Evolutionary conservation across 1,284 basidiomycete genomes (phyloP).

Genomic region (Coniophora puteana): DNA sequence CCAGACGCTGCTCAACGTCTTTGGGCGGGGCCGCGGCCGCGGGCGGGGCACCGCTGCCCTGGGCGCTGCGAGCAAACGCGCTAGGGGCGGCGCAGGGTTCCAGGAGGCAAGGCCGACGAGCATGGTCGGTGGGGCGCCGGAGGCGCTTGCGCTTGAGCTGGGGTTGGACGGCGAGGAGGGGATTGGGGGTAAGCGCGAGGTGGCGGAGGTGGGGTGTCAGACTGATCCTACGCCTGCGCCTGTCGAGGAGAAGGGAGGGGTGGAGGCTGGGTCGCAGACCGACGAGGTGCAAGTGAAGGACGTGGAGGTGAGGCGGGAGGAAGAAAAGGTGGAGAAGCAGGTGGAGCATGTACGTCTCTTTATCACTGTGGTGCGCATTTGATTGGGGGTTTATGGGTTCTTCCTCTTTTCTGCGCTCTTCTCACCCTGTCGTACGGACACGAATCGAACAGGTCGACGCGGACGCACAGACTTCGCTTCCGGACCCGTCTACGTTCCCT

Average conservation of each 20-base stretch:
- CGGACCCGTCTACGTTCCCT: too few relatives aligned
- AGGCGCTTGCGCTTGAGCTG: conserved; percentile 55
- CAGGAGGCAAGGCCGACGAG: conserved; percentile 65
- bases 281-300: conserved; percentile 19
- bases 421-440: too few relatives aligned
- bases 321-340: too few relatives aligned
- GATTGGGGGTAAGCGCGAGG: conserved; percentile 42
- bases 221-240: conserved; percentile 38
- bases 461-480: too few relatives aligned
- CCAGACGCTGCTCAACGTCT: conserved; percentile 42
- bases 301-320: too few relatives aligned
- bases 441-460: too few relatives aligned
- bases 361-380: too few relatives aligned
- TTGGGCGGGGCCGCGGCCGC: too few relatives aligned
- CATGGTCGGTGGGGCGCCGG: conserved; percentile 63
- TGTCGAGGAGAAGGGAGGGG: conserved; percentile 28
- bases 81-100: conserved; percentile 60
- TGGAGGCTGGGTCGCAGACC: conserved; percentile 25
- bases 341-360: too few relatives aligned
- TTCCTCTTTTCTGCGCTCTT: too few relatives aligned
- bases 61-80: conserved; percentile 45
- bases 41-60: conserved; percentile 34
- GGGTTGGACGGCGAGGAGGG: conserved; percentile 42
- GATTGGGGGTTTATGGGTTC: too few relatives aligned
- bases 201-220: conserved; percentile 61